Base-by-base conservation (phyloP, 192 early-diverging fungal species). In the Coemansia sp. region DNA sequence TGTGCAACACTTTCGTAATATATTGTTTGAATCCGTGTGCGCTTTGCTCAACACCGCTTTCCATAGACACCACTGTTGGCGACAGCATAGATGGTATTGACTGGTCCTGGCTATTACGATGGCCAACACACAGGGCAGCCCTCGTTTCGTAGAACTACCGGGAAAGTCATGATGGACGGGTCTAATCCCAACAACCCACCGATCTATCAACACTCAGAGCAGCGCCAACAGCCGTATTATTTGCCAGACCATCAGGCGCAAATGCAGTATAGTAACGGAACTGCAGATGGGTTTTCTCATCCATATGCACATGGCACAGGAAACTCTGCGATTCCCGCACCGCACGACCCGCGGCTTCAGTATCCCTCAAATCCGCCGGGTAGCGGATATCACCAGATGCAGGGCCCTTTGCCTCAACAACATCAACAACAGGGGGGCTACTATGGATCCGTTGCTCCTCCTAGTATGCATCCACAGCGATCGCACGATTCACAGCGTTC, bases 261-360 rank as follows among this genome's bases (percentile, higher is more conserved):
- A 29, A 32, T 25, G 30, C 61, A 42, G 39, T 9, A 42, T 29
- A 10, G 17, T 53, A 59, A 51, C 59, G 39, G 31, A n/a, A 39
- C 66, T 42, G 62, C 23, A 6, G 14, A 58, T 17, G 33, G 24
- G 17, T 8, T 25, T 3, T 54, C 59, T 19, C 29, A 59, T 22
- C 46, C 33, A 31, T 32, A 67, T 23, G 29, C 32, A 19, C 50
- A 58, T 46, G 51, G 42, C 6, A 29, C 20, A 6, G 52, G 59
- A 59, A n/a, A 58, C n/a, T 80, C 77, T 5, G 68, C 71, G 31
- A 70, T 78, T 19, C 68, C 77, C 21, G 71, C 72, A 10, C 77
- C 77, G 14, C 68, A 67, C 14, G 50, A 57, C 23, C 66, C 55
- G 42, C 58, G 50, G 39, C 64, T 58, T 42, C 67, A 68, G 57